These are phyloP conservation scores for Rutstroemia sp. DNA, from an alignment of 2,329 filamentous ascomycete genomes.

Conservation along the genomic window DNA sequence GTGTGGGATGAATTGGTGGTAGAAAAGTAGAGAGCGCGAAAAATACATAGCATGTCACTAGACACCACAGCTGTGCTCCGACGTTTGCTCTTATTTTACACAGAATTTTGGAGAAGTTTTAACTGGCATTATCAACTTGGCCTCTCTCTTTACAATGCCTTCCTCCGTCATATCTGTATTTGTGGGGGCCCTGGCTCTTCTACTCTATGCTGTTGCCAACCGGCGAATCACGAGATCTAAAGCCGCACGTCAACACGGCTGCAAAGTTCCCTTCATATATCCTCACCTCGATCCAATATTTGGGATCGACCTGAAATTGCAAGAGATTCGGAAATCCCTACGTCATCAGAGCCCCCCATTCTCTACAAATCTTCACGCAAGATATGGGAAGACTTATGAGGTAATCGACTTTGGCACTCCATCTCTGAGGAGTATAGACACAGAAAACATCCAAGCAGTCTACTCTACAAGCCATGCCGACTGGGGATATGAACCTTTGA, in stretches of 20 bases:
- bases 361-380: not conserved
- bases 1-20: no score
- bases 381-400: not conserved
- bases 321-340: not conserved
- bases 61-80: no score
- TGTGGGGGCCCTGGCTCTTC: no score
- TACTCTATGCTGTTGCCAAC: no score
- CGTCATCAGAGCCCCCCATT: not conserved
- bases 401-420: not conserved
- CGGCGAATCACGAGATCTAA: not conserved
- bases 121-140: no score
- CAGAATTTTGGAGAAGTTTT: no score
- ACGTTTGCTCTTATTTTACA: no score
- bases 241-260: not conserved
- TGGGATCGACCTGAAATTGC: not conserved
- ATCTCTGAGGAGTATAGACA: not conserved
- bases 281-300: constrained; percentile 4
- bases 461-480: constrained; percentile 1
- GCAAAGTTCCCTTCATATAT: not conserved
- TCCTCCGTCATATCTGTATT: no score
- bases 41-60: no score
- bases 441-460: not conserved
- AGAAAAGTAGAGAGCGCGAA: no score
- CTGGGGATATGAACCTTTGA: not conserved
- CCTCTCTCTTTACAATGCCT: no score